These are phyloP conservation scores for Mycena belliarum DNA, from an alignment of 768 basidiomycete genomes.

Conservation along the genomic window DNA sequence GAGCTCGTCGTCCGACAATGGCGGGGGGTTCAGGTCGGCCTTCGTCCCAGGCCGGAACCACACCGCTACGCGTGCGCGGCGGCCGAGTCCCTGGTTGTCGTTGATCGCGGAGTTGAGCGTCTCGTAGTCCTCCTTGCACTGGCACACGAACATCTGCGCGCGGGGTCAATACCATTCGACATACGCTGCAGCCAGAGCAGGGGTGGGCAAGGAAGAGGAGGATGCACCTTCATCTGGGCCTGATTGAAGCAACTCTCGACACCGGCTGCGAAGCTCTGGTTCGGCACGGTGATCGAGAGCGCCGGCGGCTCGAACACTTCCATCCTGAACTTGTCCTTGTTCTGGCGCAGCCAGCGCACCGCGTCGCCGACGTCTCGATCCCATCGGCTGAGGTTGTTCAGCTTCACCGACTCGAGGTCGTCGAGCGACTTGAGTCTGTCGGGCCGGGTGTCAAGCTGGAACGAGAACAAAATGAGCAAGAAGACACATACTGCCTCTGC, in stretches of 20 bases:
- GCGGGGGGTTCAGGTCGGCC: slow-evolving; percentile 45
- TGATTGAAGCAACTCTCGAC: slow-evolving; percentile 72
- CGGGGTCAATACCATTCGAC: too few species aligned
- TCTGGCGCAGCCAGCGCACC: slow-evolving; percentile 71
- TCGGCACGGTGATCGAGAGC: slow-evolving; percentile 69
- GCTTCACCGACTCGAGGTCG: slow-evolving; percentile 56
- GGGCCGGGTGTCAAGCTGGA: neutral
- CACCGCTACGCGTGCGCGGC: slow-evolving; percentile 56
- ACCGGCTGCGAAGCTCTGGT: slow-evolving; percentile 60
- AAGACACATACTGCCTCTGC: neutral
- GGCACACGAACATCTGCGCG: slow-evolving; percentile 79
- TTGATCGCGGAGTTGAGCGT: slow-evolving; percentile 67
- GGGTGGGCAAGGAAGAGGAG: neutral
- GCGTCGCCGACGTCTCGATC: slow-evolving; percentile 65
- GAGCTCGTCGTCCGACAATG: slow-evolving; percentile 67
- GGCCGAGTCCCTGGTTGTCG: slow-evolving; percentile 56
- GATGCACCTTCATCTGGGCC: slow-evolving; percentile 62
- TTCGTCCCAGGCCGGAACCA: slow-evolving; percentile 60
- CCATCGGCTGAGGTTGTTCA: slow-evolving; percentile 50
- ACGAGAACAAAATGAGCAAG: neutral
- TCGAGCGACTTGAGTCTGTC: slow-evolving; percentile 57
- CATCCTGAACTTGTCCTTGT: slow-evolving; percentile 69
- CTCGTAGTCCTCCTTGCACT: slow-evolving; percentile 80
- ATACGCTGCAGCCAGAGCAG: neutral
- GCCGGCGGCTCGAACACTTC: slow-evolving; percentile 86